A percentile compares a stretch with the other conserved stretches of the same genome.
Conservation (phyloP, 768 basidiomycete species). For the Suillus placidus region DNA sequence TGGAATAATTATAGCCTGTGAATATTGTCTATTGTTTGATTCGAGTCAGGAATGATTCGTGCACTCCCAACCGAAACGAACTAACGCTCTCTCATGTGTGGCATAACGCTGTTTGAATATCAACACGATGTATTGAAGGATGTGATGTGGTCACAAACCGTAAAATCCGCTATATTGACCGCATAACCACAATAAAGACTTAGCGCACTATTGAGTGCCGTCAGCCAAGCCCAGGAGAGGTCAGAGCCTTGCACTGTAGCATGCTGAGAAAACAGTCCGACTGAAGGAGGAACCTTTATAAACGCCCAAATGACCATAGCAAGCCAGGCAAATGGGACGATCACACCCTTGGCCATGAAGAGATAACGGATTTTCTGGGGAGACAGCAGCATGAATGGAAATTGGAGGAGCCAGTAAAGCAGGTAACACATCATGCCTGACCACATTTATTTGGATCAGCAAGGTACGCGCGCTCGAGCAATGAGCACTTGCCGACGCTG, state of each 20-base stretch:
- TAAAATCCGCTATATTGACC: conserved; percentile 88
- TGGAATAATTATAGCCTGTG: conserved; percentile 78
- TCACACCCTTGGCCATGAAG: conserved; percentile 68
- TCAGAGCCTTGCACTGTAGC: conserved; percentile 53
- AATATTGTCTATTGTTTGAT: conserved; percentile 54
- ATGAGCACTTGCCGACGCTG: conserved; percentile 49
- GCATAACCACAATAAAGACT: conserved; percentile 74
- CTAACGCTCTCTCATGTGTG: conserved; percentile 60
- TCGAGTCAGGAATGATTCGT: background rate
- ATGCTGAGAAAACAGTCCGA: conserved; percentile 58
- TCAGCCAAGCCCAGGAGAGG: conserved; percentile 79
- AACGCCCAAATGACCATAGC: conserved; percentile 82
- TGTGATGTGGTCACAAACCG: conserved; percentile 35
- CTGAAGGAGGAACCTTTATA: conserved; percentile 62
- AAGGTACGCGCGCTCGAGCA: background rate
- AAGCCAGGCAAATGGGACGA: conserved; percentile 68
- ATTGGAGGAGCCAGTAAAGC: conserved; percentile 76
- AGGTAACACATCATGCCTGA: conserved; percentile 75
- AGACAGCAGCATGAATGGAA: conserved; percentile 75
- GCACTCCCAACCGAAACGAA: conserved; percentile 1
- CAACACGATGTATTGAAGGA: conserved; percentile 16
- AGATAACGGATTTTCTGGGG: conserved; percentile 78
- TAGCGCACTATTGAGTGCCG: conserved; percentile 73
- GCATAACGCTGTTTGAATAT: conserved; percentile 62
- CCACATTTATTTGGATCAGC: background rate